Percentiles rank a stretch among this genome's conserved stretches.
Evolutionary conservation across 2,329 filamentous ascomycete species (phyloP).

Genomic region (Alternaria sp.): DNA sequence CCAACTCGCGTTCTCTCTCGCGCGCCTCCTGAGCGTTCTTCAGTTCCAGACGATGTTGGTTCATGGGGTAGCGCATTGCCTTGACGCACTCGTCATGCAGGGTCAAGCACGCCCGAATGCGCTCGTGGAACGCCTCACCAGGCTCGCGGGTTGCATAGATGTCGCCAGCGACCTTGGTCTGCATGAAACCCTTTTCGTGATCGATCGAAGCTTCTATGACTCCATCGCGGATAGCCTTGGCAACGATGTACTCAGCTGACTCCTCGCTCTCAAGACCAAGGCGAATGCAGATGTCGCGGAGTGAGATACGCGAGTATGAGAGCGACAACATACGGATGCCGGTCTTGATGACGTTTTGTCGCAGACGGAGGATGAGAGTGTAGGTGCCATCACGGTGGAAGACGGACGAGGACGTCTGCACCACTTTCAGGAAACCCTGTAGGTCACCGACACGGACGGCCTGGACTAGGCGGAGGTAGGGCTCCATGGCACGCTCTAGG

Average conservation of each 20-base stretch:
- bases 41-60: conserved; percentile 94
- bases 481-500: conserved; percentile 85
- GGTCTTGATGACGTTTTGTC: conserved; percentile 99
- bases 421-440: conserved; percentile 88
- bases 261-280: conserved; percentile 94
- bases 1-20: conserved; percentile 93
- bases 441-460: conserved; percentile 96
- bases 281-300: conserved; percentile 96
- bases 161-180: conserved; percentile 95
- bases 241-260: conserved; percentile 98
- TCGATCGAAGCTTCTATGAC: conserved; percentile 96
- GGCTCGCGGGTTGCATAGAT: conserved; percentile 96
- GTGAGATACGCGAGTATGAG: conserved; percentile 95
- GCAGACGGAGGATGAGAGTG: conserved; percentile 89
- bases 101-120: conserved; percentile 88
- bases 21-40: conserved; percentile 99
- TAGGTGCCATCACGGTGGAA: conserved; percentile 96
- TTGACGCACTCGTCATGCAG: conserved; percentile 98
- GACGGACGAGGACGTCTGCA: conserved; percentile 79
- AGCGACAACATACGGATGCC: conserved; percentile 99
- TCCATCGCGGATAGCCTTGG: conserved; percentile 96
- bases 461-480: conserved; percentile 93
- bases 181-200: conserved; percentile 95
- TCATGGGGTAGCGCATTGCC: conserved; percentile 99
- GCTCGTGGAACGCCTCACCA: conserved; percentile 96